Base-by-base conservation (phyloP, 1,284 basidiomycete species). In the Ustilago tritici region DNA sequence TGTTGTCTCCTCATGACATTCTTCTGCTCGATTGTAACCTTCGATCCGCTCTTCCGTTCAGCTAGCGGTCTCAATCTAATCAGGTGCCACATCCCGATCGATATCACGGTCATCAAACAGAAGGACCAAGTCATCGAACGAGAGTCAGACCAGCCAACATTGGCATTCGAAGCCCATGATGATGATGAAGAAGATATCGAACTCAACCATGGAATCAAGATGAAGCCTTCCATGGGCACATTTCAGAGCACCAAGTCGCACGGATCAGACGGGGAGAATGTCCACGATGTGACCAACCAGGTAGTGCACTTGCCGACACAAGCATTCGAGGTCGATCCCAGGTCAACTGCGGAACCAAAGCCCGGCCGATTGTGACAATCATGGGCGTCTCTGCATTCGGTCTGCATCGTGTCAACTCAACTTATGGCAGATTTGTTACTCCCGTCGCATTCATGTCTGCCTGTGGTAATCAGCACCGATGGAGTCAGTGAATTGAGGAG, bases 31-130 rank as follows among this genome's bases (percentile, higher is more conserved):
- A 50, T 64, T n/a, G 34, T 49, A 5, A 67, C 61, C 6, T 19
- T 72, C 23, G 70, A 72, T 32, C 70, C 70, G 0, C 43, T 72
- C 23, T 72, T 72, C 41, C 34, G 70, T 3, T 64, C 70, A 1
- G 70, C 50, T 3, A 59, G 56, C 9, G 70, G 70, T 4, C 53
- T 72, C 41, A 69, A 58, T 36, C 8, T 69, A 2, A 28, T 58
- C 8, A 23, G 60, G 4, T 38, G 23, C 1, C 55, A 61, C 15
- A 40, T 58, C 14, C 49, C 60, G 4, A 59, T 62, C 60, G 32
- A 63, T 15, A 47, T 69, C 12, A 9, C 38, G 12, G 60, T 68
- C 28, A 49, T 46, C n/a, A 23, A 36, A 1, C 38, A 50, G 8
- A 47, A 62, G 46, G 47, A 23, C n/a, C 6, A 17, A 11, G 1